Base-by-base conservation (phyloP, 805 yeast genomes). In the Yamadazyma insecticola region DNA sequence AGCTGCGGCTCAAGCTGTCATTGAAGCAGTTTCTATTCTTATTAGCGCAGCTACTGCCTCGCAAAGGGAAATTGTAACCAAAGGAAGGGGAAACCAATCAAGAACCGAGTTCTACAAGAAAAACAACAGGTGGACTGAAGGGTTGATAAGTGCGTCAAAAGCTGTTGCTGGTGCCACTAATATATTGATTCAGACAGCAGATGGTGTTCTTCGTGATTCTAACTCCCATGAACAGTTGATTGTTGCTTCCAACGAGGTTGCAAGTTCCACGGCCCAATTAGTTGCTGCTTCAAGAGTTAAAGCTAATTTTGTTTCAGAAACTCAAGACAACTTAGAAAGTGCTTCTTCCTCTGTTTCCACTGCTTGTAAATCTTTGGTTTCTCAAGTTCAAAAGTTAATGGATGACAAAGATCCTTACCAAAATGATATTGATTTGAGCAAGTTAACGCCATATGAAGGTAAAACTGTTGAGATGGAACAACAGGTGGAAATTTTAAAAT, bases 101-200 rank as follows among this genome's bases (percentile, higher is more conserved):
- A 67, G 76, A 36, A 75, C 87, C 10, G 83, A 82, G 26, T 87
- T 81, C 54, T 88, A 88, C 60, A 83, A 81, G 53, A 86, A 85
- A 57, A 83, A 87, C 54, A 87, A 79, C 55, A 72, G 90, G 47
- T 87, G 96, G 96, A 85, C 96, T 0, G 95, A 88, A 57, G 96
- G 96, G 14, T 75, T 87, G 35, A 78, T 87, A 18, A 82, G 94
- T 37, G 96, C 96, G 12, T 86, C 95, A 1, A 80, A 81, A 46
- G 79, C 90, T 1, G 92, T 87, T 23, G 95, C 94, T 2, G 74
- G 75, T 2, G 76, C 95, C 1, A 88, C 96, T 2, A 81, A 79
- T 47, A 63, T 81, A n/a, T 68, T 87, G 41, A 87, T 87, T 37
- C 74, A 74, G 37, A 81, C 86, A n/a, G 94, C 95, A 0, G 92